Percentiles rank a stretch among this genome's conserved stretches.
phyloP scores from a whole-genome alignment of 208 protist species.

The Strigomonas oncopelti region DNA sequence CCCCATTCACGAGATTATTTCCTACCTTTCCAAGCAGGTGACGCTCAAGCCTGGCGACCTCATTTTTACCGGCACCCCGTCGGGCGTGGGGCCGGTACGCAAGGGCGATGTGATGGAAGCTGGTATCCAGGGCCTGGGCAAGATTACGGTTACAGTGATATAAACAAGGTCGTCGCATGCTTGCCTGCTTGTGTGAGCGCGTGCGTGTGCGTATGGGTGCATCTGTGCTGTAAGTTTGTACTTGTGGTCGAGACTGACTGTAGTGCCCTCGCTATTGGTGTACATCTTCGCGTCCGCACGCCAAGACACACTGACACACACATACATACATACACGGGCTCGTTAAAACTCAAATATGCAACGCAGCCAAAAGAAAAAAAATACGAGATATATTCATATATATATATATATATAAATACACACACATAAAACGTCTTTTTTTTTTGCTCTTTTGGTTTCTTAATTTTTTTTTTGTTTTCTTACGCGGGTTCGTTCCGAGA shows the following conservation, averaged over 20 bases:
- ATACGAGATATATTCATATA: too few relatives aligned
- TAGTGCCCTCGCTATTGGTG: too few relatives aligned
- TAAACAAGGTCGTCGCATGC: too few relatives aligned
- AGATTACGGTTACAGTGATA: constrained; percentile 43
- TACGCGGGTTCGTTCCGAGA: neutral
- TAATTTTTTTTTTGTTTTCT: constrained; percentile 7
- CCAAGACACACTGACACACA: too few relatives aligned
- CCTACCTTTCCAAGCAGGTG: constrained; percentile 63
- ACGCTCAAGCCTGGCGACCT: constrained; percentile 79
- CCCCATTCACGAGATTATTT: constrained; percentile 49
- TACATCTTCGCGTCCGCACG: too few relatives aligned
- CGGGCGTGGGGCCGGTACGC: constrained; percentile 72
- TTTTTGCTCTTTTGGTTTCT: constrained; percentile 15
- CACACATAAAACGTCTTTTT: constrained; percentile 5
- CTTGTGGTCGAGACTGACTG: too few relatives aligned
- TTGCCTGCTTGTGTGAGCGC: constrained; percentile 12
- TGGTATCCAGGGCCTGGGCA: constrained; percentile 55
- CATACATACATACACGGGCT: too few relatives aligned
- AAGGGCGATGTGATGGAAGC: constrained; percentile 65
- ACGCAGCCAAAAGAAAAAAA: too few relatives aligned
- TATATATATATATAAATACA: neutral
- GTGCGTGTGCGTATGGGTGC: too few relatives aligned
- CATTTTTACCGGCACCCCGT: constrained; percentile 83
- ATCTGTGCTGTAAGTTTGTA: too few relatives aligned
- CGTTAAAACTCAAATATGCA: too few relatives aligned